phyloP scores from a whole-genome alignment of 2,329 filamentous ascomycete species.

The Ceratocystis colombiana region DNA sequence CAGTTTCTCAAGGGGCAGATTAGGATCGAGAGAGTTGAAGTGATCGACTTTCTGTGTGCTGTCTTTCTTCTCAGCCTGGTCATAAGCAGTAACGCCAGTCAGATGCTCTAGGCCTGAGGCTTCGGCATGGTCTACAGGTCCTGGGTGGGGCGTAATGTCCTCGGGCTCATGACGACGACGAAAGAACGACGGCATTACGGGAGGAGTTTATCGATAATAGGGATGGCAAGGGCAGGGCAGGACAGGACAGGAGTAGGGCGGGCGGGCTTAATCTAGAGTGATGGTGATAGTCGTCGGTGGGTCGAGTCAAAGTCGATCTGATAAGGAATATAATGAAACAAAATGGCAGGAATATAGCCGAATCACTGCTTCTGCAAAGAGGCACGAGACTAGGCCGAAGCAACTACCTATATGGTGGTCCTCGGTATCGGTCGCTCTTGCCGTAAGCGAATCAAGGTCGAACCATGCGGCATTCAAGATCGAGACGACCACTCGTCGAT shows the following conservation, averaged over 20 bases:
- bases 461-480: slow-evolving; percentile 10
- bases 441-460: slow-evolving; percentile 2
- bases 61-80: slow-evolving; percentile 41
- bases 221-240: background rate
- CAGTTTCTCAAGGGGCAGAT: slow-evolving; percentile 52
- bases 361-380: background rate
- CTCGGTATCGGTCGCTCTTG: slow-evolving; percentile 11
- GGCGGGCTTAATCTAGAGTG: background rate
- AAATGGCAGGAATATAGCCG: background rate
- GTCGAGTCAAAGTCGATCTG: background rate
- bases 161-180: slow-evolving; percentile 40
- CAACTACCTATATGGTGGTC: background rate
- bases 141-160: slow-evolving; percentile 38
- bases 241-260: background rate
- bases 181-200: slow-evolving; percentile 32
- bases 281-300: background rate
- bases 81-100: slow-evolving; percentile 45
- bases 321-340: background rate
- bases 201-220: background rate
- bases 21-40: slow-evolving; percentile 42
- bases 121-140: slow-evolving; percentile 34
- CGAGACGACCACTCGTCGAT: slow-evolving; percentile 5
- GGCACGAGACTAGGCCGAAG: background rate
- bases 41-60: background rate
- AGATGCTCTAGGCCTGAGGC: slow-evolving; percentile 37